These are phyloP conservation scores for Arxiozyma slooffiae DNA, from an alignment of 1,139 yeast genomes.

Conservation along the genomic window DNA sequence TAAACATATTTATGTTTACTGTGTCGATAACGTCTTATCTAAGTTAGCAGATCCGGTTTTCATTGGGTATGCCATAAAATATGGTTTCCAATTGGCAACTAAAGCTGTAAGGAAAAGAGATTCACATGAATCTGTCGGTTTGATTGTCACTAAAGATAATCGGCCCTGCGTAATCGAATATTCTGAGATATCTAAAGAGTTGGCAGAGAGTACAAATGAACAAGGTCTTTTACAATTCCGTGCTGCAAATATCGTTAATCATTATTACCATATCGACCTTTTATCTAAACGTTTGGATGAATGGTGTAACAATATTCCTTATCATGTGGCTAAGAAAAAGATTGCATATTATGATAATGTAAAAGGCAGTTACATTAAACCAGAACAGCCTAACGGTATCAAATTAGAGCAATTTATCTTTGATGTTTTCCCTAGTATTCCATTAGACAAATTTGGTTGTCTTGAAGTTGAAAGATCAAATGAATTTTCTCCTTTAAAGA, in stretches of 20 bases:
- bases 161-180: conserved; percentile 91
- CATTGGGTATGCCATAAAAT: conserved; percentile 70
- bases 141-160: conserved; percentile 65
- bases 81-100: conserved; percentile 68
- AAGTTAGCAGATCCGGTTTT: conserved; percentile 92
- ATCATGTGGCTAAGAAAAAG: conserved; percentile 89
- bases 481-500: conserved; percentile 91
- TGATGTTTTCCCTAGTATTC: conserved; percentile 83
- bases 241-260: conserved; percentile 96
- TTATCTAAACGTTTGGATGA: conserved; percentile 48
- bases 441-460: conserved; percentile 71
- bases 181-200: conserved; percentile 71
- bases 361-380: conserved; percentile 45
- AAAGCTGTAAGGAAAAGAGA: conserved; percentile 91
- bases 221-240: conserved; percentile 59
- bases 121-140: conserved; percentile 82
- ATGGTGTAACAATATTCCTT: conserved; percentile 75
- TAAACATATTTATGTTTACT: conserved; percentile 89
- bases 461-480: conserved; percentile 77
- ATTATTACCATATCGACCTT: conserved; percentile 77
- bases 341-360: conserved; percentile 48
- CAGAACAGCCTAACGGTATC: conserved; percentile 74
- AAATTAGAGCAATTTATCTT: conserved; percentile 95
- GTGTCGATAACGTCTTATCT: conserved; percentile 90
- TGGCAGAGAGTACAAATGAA: conserved; percentile 55